Evolutionary conservation across 2,329 filamentous ascomycete genomes (phyloP).

Genomic region (Aspergillus bombycis): DNA sequence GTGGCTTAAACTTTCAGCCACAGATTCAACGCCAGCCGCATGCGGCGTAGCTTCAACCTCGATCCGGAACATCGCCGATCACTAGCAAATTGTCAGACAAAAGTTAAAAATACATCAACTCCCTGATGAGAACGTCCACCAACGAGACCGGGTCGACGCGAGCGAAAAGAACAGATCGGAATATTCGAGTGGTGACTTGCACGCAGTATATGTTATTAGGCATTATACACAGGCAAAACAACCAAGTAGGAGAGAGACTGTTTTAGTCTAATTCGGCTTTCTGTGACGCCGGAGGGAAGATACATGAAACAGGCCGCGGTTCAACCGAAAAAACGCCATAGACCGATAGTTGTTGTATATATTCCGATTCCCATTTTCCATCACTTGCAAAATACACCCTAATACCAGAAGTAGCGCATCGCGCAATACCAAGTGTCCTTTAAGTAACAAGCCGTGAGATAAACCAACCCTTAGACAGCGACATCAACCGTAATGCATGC

Average conservation of each 20-base stretch:
- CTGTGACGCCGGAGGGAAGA: conserved; percentile 8
- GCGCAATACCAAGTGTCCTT: neutral
- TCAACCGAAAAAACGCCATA: conserved; percentile 5
- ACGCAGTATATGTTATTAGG: conserved; percentile 4
- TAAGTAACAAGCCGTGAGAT: neutral
- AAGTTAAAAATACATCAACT: neutral
- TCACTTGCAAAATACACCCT: neutral
- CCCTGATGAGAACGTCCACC: neutral
- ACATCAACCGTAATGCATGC: neutral
- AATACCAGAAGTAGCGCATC: neutral
- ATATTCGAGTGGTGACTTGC: neutral
- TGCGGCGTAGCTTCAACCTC: neutral
- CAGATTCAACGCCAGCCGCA: neutral
- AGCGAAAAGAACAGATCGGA: neutral
- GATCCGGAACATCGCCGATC: neutral
- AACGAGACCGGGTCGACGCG: neutral
- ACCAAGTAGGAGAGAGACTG: conserved; percentile 2
- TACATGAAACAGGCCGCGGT: conserved; percentile 8
- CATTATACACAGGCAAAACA: conserved; percentile 2
- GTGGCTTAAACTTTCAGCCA: conserved; percentile 4
- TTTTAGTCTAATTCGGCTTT: conserved; percentile 6
- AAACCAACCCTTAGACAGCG: neutral
- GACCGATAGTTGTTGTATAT: conserved; percentile 4
- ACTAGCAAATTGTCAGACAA: neutral
- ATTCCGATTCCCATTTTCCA: conserved; percentile 3